These are phyloP conservation scores for Phytopythium ostracodes DNA, from an alignment of 352 stramenopile genomes.

Conservation along the genomic window DNA sequence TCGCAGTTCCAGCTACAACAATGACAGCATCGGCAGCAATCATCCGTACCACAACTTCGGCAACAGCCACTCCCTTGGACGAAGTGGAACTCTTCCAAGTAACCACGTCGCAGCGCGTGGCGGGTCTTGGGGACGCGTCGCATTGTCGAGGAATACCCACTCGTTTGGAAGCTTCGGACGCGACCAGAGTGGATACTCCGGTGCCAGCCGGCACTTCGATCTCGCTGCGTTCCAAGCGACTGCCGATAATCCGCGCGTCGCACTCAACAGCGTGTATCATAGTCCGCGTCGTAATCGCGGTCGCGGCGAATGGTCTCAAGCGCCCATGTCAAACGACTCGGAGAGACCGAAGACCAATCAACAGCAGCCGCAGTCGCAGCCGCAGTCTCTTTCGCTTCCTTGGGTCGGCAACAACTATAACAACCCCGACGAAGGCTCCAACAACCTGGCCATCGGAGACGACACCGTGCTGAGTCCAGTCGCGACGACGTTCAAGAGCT, in stretches of 20 bases:
- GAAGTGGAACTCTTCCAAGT: not conserved
- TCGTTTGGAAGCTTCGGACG: slow-evolving; percentile 14
- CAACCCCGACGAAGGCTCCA: slow-evolving; percentile 12
- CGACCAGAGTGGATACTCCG: slow-evolving; percentile 29
- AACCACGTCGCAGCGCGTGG: not conserved
- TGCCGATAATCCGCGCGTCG: slow-evolving; percentile 1
- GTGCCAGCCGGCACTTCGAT: slow-evolving; percentile 39
- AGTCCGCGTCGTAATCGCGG: slow-evolving; percentile 7
- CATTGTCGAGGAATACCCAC: slow-evolving; percentile 7
- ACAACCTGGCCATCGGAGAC: not conserved
- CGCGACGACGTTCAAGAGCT: slow-evolving; percentile 59
- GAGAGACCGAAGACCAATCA: not conserved
- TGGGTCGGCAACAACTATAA: slow-evolving; percentile 13
- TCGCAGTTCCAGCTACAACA: slow-evolving; percentile 8
- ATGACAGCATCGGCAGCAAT: slow-evolving; percentile 8
- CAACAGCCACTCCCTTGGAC: slow-evolving; percentile 12
- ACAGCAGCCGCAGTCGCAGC: not conserved
- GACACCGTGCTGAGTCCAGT: slow-evolving; percentile 23
- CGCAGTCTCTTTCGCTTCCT: not conserved
- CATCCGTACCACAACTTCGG: slow-evolving; percentile 8
- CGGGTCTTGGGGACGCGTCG: not conserved
- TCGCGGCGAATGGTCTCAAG: slow-evolving; percentile 3
- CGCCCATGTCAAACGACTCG: not conserved
- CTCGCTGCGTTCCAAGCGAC: slow-evolving; percentile 48
- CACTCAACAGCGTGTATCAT: slow-evolving; percentile 9